Percentiles rank a stretch among this genome's conserved stretches.
These are phyloP conservation scores for Trichopus zeylanicus DNA, from an alignment of 116 monocot species.

Conservation along the genomic window DNA sequence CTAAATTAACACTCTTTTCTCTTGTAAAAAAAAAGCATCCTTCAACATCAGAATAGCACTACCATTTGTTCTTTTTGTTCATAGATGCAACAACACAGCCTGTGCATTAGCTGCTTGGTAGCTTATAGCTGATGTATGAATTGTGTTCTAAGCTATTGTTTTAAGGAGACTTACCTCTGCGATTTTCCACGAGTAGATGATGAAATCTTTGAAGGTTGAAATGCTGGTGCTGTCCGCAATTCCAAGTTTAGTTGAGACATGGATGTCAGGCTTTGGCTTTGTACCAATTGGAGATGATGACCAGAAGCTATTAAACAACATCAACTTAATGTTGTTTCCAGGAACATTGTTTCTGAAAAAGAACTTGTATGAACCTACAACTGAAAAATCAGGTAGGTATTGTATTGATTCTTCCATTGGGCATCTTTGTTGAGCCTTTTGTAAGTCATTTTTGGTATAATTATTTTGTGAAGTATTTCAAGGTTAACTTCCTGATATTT, in stretches of 20 bases:
- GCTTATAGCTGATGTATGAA: too few species aligned
- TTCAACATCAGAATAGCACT: too few species aligned
- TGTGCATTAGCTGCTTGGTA: too few species aligned
- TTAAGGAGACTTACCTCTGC: not conserved
- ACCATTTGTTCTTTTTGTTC: too few species aligned
- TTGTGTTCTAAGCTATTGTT: not conserved
- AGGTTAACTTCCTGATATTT: not conserved
- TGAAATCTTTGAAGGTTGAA: conserved; percentile 65
- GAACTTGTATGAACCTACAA: conserved; percentile 20
- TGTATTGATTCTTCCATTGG: not conserved
- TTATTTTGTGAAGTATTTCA: not conserved
- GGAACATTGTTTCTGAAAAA: conserved; percentile 64
- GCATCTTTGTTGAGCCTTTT: not conserved
- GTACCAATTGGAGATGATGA: conserved; percentile 38
- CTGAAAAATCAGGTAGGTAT: conserved; percentile 8
- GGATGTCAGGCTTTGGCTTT: conserved; percentile 76
- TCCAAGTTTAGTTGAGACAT: conserved; percentile 55
- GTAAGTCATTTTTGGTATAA: not conserved
- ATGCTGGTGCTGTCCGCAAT: conserved; percentile 70
- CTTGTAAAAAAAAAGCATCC: too few species aligned
- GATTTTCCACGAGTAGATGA: conserved; percentile 30
- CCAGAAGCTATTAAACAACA: conserved; percentile 26
- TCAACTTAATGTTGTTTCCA: conserved; percentile 53
- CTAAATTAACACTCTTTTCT: too few species aligned
- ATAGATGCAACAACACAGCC: too few species aligned